These are phyloP conservation scores for Penicillium crustosum DNA, from an alignment of 2,329 filamentous ascomycete species.

Conservation along the genomic window DNA sequence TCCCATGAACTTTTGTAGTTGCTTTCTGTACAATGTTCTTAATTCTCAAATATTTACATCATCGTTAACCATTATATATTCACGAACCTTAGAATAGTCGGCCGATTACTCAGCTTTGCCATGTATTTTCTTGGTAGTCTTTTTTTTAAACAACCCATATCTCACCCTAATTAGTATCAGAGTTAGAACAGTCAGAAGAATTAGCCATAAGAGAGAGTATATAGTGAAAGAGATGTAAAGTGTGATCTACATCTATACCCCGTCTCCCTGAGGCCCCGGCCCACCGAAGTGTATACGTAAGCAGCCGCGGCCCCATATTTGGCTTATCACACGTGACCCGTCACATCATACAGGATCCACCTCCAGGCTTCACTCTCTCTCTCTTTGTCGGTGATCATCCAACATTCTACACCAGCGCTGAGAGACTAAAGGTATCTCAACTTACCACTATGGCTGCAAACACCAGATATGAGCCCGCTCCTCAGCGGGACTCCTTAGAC, in stretches of 20 bases:
- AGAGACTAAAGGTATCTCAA: not conserved
- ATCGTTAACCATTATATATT: not conserved
- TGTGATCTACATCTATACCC: no score
- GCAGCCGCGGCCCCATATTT: not conserved
- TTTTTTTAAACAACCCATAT: no score
- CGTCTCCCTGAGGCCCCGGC: not conserved
- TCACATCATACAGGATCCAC: conserved; percentile 5
- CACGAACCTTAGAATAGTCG: not conserved
- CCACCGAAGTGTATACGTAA: not conserved
- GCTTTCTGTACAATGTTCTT: not conserved
- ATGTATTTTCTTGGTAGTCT: not conserved
- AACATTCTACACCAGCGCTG: not conserved
- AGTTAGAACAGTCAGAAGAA: not conserved
- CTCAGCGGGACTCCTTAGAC: conserved; percentile 83
- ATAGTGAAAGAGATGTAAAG: no score
- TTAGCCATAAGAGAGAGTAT: not conserved
- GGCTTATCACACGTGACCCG: conserved; percentile 11
- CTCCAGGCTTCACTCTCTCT: conserved; percentile 9
- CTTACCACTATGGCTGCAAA: conserved; percentile 63
- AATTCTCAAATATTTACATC: not conserved
- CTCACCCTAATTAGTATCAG: not conserved
- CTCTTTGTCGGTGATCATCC: not conserved
- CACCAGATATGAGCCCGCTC: conserved; percentile 78
- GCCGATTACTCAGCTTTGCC: not conserved
- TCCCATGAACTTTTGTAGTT: not conserved